Evolutionary conservation across 768 basidiomycete genomes (phyloP).

Genomic region (Cytidiella melzeri): DNA sequence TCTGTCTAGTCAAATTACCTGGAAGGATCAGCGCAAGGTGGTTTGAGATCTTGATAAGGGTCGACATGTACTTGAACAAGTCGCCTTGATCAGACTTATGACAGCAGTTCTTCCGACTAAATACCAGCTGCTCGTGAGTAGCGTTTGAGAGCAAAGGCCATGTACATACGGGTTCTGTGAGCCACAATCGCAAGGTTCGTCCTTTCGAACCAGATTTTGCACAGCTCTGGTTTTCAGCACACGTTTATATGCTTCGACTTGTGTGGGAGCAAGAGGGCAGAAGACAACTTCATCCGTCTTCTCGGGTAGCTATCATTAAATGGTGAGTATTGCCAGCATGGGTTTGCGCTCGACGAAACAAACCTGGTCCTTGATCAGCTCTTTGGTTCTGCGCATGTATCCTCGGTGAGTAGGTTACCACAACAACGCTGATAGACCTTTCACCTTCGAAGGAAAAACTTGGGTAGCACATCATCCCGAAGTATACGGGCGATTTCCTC

Average conservation of each 20-base stretch:
- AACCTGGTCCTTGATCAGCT: slow-evolving; percentile 67
- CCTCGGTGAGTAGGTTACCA: background rate
- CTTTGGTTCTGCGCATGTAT: slow-evolving; percentile 51
- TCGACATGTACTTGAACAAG: slow-evolving; percentile 71
- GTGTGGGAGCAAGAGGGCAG: slow-evolving; percentile 74
- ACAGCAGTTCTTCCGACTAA: slow-evolving; percentile 57
- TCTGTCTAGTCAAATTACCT: slow-evolving; percentile 43
- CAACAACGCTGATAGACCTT: too few relatives aligned
- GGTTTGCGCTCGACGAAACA: background rate
- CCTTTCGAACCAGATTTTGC: slow-evolving; percentile 64
- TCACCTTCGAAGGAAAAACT: slow-evolving; percentile 79
- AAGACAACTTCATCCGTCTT: slow-evolving; percentile 93
- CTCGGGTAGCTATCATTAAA: slow-evolving; percentile 56
- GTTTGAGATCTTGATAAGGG: slow-evolving; percentile 85
- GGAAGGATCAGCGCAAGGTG: slow-evolving; percentile 85
- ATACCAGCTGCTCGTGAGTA: too few relatives aligned
- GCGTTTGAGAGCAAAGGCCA: slow-evolving; percentile 17
- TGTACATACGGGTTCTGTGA: slow-evolving; percentile 43
- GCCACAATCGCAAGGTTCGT: slow-evolving; percentile 70
- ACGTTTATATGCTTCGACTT: slow-evolving; percentile 68
- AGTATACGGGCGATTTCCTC: slow-evolving; percentile 60
- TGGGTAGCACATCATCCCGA: slow-evolving; percentile 63
- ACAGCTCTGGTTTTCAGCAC: slow-evolving; percentile 61
- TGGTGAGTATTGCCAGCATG: background rate
- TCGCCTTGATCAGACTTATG: slow-evolving; percentile 38